phyloP scores from a whole-genome alignment of 2,329 filamentous ascomycete genomes.

The Cladophialophora immunda region DNA sequence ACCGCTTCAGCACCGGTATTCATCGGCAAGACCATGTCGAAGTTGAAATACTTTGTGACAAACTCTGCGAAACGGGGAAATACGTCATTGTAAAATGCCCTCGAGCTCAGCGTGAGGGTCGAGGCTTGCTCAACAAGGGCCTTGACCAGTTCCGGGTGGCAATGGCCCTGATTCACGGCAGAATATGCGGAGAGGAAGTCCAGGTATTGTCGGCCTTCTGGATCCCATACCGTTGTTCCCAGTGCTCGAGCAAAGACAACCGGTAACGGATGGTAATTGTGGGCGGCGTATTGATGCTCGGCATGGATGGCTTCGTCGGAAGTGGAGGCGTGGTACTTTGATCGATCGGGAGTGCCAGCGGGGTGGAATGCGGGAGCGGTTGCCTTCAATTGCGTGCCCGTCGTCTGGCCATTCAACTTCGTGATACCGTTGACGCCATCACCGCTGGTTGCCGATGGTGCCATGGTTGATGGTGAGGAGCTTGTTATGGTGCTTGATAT shows the following conservation, averaged over 20 bases:
- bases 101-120: slow-evolving; percentile 87
- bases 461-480: slow-evolving; percentile 23
- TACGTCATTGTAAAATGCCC: slow-evolving; percentile 98
- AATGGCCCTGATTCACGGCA: slow-evolving; percentile 97
- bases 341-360: slow-evolving; percentile 46
- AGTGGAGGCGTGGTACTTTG: slow-evolving; percentile 76
- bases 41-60: slow-evolving; percentile 86
- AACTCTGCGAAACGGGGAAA: slow-evolving; percentile 96
- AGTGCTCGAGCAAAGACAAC: slow-evolving; percentile 88
- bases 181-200: slow-evolving; percentile 99
- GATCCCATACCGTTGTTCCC: slow-evolving; percentile 94
- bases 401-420: slow-evolving; percentile 28
- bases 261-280: slow-evolving; percentile 98
- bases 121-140: slow-evolving; percentile 88
- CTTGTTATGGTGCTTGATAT: slow-evolving; percentile 10
- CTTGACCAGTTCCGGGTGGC: slow-evolving; percentile 94
- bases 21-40: slow-evolving; percentile 98
- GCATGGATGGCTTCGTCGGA: slow-evolving; percentile 79
- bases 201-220: slow-evolving; percentile 92
- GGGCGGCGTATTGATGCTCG: slow-evolving; percentile 86
- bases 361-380: slow-evolving; percentile 53
- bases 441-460: slow-evolving; percentile 33
- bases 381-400: slow-evolving; percentile 46
- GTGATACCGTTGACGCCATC: slow-evolving; percentile 30
- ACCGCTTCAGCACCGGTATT: slow-evolving; percentile 97